Conservation (phyloP, 1,284 basidiomycete genomes). For the Phylloporus sp. region DNA sequence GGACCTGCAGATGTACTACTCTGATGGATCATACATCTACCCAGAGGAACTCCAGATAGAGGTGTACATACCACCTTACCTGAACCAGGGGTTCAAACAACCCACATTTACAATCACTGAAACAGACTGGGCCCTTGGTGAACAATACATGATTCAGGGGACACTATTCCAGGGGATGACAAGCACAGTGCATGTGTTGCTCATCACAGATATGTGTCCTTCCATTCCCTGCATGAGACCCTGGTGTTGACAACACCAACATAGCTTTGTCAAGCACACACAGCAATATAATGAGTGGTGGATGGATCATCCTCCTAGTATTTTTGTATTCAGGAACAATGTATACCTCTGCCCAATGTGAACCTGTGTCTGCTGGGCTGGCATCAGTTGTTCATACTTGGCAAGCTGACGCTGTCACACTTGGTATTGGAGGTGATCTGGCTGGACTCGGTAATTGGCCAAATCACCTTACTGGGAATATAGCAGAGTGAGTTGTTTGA, state of each 20-base stretch:
- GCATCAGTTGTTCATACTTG: constrained; percentile 72
- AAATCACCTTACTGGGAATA: constrained; percentile 20
- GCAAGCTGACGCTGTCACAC: constrained; percentile 74
- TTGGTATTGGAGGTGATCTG: constrained; percentile 77
- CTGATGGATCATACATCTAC: constrained; percentile 43
- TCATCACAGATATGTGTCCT: constrained; percentile 53
- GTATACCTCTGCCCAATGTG: constrained; percentile 72
- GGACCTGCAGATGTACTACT: constrained; percentile 61
- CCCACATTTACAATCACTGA: constrained; percentile 59
- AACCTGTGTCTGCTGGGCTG: constrained; percentile 76
- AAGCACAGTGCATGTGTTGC: constrained; percentile 61
- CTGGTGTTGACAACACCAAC: neutral
- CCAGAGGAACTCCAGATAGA: constrained; percentile 78
- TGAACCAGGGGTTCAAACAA: constrained; percentile 58
- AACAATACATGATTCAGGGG: constrained; percentile 54
- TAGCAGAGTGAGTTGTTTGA: no score
- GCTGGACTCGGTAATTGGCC: constrained; percentile 71
- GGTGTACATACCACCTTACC: constrained; percentile 76
- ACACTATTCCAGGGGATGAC: constrained; percentile 59
- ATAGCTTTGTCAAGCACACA: constrained; percentile 77
- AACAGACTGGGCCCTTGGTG: constrained; percentile 65
- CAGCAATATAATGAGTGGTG: constrained; percentile 72
- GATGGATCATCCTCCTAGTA: constrained; percentile 68
- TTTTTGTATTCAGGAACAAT: constrained; percentile 64
- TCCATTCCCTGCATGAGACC: neutral